Conservation (phyloP, 106 monocot genomes). For the Hemerocallis citrina region DNA sequence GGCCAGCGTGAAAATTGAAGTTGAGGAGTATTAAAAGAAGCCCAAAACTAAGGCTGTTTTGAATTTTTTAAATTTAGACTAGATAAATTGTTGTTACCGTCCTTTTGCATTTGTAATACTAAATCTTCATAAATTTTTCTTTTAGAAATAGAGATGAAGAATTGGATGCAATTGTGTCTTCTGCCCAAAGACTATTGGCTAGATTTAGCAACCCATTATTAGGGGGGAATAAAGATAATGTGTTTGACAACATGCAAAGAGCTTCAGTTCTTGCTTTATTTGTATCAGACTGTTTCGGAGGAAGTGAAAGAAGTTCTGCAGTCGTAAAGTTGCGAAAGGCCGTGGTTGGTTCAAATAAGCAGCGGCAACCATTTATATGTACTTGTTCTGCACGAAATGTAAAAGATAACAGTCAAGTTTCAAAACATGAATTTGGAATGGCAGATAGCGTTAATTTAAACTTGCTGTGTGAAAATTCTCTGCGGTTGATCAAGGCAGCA, state of each 20-base stretch:
- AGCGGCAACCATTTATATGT: constrained; percentile 84
- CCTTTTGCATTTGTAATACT: not conserved
- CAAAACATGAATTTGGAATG: constrained; percentile 17
- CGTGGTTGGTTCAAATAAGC: constrained; percentile 48
- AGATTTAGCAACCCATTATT: constrained; percentile 32
- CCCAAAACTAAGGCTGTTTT: no score
- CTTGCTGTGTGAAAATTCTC: constrained; percentile 64
- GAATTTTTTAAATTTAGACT: no score
- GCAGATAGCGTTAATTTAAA: constrained; percentile 30
- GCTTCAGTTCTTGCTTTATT: constrained; percentile 89
- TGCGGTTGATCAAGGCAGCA: constrained; percentile 58
- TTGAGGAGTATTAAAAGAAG: no score
- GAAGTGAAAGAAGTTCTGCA: constrained; percentile 62
- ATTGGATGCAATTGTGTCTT: constrained; percentile 68
- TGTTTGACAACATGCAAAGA: constrained; percentile 46
- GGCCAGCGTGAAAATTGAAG: no score
- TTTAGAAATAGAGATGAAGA: constrained; percentile 82
- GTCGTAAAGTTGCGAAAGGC: constrained; percentile 47
- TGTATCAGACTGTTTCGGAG: constrained; percentile 97
- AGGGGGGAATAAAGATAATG: constrained; percentile 16
- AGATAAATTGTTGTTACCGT: no score
- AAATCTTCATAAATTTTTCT: not conserved
- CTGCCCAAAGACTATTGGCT: constrained; percentile 69
- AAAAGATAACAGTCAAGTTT: constrained; percentile 19
- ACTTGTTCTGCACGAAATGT: constrained; percentile 49